phyloP scores from a whole-genome alignment of 495 filamentous ascomycete genomes.

The Penicillium samsonianum region DNA sequence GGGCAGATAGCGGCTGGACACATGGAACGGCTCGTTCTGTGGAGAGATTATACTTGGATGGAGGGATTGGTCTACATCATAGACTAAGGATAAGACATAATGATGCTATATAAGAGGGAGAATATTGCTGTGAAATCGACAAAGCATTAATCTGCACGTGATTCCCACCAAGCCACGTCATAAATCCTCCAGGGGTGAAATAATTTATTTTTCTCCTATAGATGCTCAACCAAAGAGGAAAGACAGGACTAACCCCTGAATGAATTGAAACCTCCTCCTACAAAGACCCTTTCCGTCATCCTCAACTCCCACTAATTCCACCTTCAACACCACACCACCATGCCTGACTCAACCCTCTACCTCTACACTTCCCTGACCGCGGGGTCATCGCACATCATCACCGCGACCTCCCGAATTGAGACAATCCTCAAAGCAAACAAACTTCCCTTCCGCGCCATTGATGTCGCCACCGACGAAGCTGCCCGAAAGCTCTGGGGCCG shows the following conservation, averaged over 20 bases:
- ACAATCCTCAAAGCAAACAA: conserved; percentile 95
- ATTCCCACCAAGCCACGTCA: conserved; percentile 15
- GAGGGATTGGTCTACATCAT: conserved; percentile 10
- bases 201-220: conserved; percentile 12
- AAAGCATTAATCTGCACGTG: conserved; percentile 5
- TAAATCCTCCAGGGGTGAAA: conserved; percentile 10
- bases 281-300: background rate
- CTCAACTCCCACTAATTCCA: background rate
- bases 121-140: background rate
- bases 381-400: conserved; percentile 96
- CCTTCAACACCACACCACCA: conserved; percentile 14
- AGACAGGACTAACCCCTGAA: background rate
- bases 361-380: conserved; percentile 95
- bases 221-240: background rate
- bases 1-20: conserved; percentile 4
- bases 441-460: conserved; percentile 87
- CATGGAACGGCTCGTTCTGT: conserved; percentile 8
- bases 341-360: conserved; percentile 77
- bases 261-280: background rate
- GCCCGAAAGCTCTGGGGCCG: conserved; percentile 90
- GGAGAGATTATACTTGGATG: conserved; percentile 7
- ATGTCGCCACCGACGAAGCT: conserved; percentile 88
- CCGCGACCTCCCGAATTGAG: conserved; percentile 90
- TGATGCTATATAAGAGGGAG: background rate
- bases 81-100: background rate